A percentile compares a stretch with the other conserved stretches of the same genome.
These are phyloP conservation scores for Fusarium agapanthi DNA, from an alignment of 2,329 filamentous ascomycete genomes.

Conservation along the genomic window DNA sequence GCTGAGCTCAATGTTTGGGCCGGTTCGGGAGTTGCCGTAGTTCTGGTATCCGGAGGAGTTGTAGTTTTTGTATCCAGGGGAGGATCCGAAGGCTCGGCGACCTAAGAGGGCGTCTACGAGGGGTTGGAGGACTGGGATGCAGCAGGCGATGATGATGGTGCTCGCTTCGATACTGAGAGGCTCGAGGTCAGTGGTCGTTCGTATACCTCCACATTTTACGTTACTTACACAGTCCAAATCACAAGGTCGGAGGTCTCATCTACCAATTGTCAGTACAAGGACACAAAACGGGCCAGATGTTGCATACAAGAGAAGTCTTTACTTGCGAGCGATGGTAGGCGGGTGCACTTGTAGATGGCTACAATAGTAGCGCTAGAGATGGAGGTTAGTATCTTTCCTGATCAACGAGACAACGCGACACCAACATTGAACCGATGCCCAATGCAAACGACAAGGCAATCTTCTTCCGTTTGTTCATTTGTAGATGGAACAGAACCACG, in stretches of 20 bases:
- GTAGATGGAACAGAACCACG: slow-evolving; percentile 48
- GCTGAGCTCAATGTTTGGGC: slow-evolving; percentile 20
- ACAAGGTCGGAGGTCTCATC: slow-evolving; percentile 52
- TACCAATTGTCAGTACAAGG: background rate
- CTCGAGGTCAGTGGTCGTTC: background rate
- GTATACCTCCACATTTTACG: rapidly evolving
- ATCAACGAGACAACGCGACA: rapidly evolving
- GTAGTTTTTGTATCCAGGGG: slow-evolving; percentile 22
- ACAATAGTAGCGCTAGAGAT: slow-evolving; percentile 35
- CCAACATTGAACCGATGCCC: slow-evolving; percentile 51
- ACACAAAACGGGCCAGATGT: rapidly evolving
- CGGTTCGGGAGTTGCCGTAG: slow-evolving; percentile 10
- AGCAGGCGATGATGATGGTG: slow-evolving; percentile 49
- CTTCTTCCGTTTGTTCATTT: slow-evolving; percentile 53
- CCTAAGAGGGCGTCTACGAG: slow-evolving; percentile 42
- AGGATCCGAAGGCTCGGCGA: slow-evolving; percentile 26
- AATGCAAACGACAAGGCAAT: slow-evolving; percentile 49
- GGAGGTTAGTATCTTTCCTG: rapidly evolving
- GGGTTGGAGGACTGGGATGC: slow-evolving; percentile 47
- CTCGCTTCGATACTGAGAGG: slow-evolving; percentile 44
- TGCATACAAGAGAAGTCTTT: slow-evolving; percentile 38
- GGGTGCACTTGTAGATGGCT: slow-evolving; percentile 49
- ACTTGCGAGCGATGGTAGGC: slow-evolving; percentile 43
- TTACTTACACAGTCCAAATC: slow-evolving; percentile 55
- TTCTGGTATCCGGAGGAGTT: slow-evolving; percentile 16